phyloP scores from a whole-genome alignment of 345 rosid species.

The Lepidium africanum region DNA sequence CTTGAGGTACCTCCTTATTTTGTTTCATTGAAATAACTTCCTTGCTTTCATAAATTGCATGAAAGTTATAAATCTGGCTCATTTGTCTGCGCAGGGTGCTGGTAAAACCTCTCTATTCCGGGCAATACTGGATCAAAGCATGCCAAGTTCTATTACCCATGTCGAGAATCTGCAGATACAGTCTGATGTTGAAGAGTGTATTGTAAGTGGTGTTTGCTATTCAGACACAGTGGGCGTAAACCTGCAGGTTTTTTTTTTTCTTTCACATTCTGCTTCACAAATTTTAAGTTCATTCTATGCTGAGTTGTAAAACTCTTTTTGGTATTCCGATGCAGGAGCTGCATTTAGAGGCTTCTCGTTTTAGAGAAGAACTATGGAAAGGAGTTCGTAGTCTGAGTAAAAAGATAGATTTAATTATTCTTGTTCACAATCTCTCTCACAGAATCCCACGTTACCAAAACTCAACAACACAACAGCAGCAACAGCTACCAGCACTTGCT shows the following conservation, averaged over 20 bases:
- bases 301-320: not conserved
- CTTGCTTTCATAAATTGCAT: not conserved
- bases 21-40: not conserved
- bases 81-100: slow-evolving; percentile 56
- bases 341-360: slow-evolving; percentile 53
- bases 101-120: slow-evolving; percentile 87
- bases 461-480: slow-evolving; percentile 40
- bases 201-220: slow-evolving; percentile 83
- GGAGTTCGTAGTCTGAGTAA: slow-evolving; percentile 70
- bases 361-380: slow-evolving; percentile 88
- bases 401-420: slow-evolving; percentile 79
- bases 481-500: slow-evolving; percentile 68
- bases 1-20: slow-evolving; percentile 59
- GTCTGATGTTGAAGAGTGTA: slow-evolving; percentile 54
- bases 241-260: slow-evolving; percentile 55
- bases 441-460: slow-evolving; percentile 64
- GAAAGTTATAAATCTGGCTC: not conserved
- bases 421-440: slow-evolving; percentile 93
- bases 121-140: slow-evolving; percentile 47
- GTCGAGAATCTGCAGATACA: slow-evolving; percentile 55
- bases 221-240: slow-evolving; percentile 66
- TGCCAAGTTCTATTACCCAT: slow-evolving; percentile 27
- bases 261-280: not conserved
- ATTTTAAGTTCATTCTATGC: not conserved
- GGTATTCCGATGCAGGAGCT: slow-evolving; percentile 48